Evolutionary conservation across 129 eudicot genomes (phyloP), one percentile per base, ranked within the genome.

Genomic region (Arctium minus): DNA sequence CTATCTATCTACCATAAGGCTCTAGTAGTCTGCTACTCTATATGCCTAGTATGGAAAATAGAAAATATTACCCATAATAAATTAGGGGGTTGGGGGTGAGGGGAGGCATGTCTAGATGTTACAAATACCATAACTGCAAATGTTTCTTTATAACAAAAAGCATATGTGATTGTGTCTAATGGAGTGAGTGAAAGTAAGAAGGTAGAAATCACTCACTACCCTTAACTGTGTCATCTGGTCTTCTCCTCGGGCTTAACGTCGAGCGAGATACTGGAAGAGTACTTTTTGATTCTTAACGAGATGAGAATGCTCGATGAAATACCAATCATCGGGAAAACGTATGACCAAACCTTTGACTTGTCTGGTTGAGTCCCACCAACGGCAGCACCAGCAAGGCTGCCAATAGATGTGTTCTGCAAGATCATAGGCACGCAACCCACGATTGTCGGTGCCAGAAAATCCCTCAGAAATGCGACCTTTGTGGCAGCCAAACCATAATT

Each of bases 381-480:
- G 50, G 99, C 97, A 44, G 99, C 97, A 82, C 94, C 89, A 37
- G 99, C 99, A 74, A 95, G 93, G 88, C 99, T 95, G 78, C 99
- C 99, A 6, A 95, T 78, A 48, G 99, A 92, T 81, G 99, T 91
- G 86, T 95, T 95, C 75, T 95, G 99, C 83, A 95, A 78, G 83
- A 95, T 95, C 99, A 95, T 92, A 10, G 99, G 99, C 73, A 95
- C 74, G 87, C 97, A 95, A 75, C 99, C 99, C 17, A 95, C 89
- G 5, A 91, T 85, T 37, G 99, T 95, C 11, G 99, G 99, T 40
- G 88, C 91, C 46, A 95, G 78, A 86, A 95, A 95, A 85, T 95
- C 99, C 72, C 91, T 85, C 3, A 91, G 22, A 72, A 89, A 95
- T 0, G 86, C 67, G 78, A 95, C 96, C 15, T 88, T 84, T 64